A percentile compares a stretch with the other conserved stretches of the same genome.
These are phyloP conservation scores for Hyaloscypha variabilis DNA, from an alignment of 495 filamentous ascomycete species.

Conservation along the genomic window DNA sequence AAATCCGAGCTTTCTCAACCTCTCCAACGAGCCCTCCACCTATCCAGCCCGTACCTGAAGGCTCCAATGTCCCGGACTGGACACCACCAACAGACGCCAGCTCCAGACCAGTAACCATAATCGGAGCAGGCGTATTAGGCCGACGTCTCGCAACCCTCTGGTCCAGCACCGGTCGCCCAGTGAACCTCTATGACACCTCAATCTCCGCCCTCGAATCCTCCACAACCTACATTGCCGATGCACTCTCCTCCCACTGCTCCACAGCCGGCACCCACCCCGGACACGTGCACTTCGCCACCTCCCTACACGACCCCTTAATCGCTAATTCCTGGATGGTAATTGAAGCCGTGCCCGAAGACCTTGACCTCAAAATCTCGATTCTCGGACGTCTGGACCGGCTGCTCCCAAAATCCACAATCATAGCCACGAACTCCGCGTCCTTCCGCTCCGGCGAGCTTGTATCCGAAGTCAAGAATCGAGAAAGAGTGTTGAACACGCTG, in stretches of 20 bases:
- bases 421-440: conserved; percentile 54
- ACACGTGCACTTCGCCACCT: conserved; percentile 35
- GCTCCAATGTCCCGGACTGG: conserved; percentile 11
- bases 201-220: conserved; percentile 32
- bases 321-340: conserved; percentile 34
- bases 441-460: conserved; percentile 42
- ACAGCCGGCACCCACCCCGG: conserved; percentile 34
- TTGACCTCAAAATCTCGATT: conserved; percentile 50
- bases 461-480: conserved; percentile 12
- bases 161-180: conserved; percentile 38
- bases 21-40: conserved; percentile 23
- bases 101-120: conserved; percentile 39
- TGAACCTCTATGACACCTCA: conserved; percentile 42
- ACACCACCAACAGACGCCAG: conserved; percentile 28
- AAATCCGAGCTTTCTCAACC: conserved; percentile 15
- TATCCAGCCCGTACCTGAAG: not conserved
- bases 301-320: conserved; percentile 26
- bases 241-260: conserved; percentile 36
- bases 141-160: conserved; percentile 40
- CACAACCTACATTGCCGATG: conserved; percentile 40
- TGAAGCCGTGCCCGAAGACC: conserved; percentile 45
- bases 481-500: conserved; percentile 51
- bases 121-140: conserved; percentile 42
- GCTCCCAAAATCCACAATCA: conserved; percentile 46
- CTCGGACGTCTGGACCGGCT: conserved; percentile 49